Evolutionary conservation across 2,329 filamentous ascomycete species (phyloP).

Genomic region (Verticillium klebahnii): DNA sequence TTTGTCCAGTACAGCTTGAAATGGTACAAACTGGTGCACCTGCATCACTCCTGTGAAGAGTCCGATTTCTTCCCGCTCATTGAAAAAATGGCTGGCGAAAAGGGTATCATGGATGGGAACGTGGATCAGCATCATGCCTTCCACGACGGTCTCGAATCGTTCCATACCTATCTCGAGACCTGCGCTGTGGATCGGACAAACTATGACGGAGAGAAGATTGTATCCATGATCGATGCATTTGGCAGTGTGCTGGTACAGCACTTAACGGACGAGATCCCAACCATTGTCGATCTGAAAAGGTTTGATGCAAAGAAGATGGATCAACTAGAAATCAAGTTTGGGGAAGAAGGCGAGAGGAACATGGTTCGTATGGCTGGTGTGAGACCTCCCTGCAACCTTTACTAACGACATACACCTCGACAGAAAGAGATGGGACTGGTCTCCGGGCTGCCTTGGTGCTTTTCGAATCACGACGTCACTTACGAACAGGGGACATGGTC

Average conservation of each 20-base stretch:
- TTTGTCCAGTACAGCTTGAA: slow-evolving; percentile 26
- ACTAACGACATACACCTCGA: neutral
- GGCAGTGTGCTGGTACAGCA: slow-evolving; percentile 21
- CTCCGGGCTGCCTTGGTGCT: slow-evolving; percentile 13
- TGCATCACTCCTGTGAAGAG: slow-evolving; percentile 36
- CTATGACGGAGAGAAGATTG: slow-evolving; percentile 21
- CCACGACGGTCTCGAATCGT: slow-evolving; percentile 21
- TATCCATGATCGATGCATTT: slow-evolving; percentile 24
- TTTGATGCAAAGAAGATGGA: slow-evolving; percentile 19
- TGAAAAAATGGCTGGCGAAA: slow-evolving; percentile 25
- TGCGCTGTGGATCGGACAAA: slow-evolving; percentile 13
- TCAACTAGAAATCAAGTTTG: slow-evolving; percentile 9
- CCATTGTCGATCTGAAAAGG: slow-evolving; percentile 19
- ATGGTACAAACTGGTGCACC: slow-evolving; percentile 26
- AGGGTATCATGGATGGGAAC: slow-evolving; percentile 34
- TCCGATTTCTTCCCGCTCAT: slow-evolving; percentile 30
- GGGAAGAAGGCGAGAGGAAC: slow-evolving; percentile 12
- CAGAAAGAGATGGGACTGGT: slow-evolving; percentile 16
- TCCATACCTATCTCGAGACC: slow-evolving; percentile 20
- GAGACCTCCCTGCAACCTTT: no score
- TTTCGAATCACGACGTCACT: slow-evolving; percentile 16
- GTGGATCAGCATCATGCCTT: slow-evolving; percentile 36
- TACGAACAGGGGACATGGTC: slow-evolving; percentile 26
- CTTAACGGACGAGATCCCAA: slow-evolving; percentile 26
- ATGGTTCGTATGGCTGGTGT: slow-evolving; percentile 12